Evolutionary conservation across 352 stramenopile genomes (phyloP), one percentile per base, ranked within the genome.

Genomic region (Phytophthora crassamura): DNA sequence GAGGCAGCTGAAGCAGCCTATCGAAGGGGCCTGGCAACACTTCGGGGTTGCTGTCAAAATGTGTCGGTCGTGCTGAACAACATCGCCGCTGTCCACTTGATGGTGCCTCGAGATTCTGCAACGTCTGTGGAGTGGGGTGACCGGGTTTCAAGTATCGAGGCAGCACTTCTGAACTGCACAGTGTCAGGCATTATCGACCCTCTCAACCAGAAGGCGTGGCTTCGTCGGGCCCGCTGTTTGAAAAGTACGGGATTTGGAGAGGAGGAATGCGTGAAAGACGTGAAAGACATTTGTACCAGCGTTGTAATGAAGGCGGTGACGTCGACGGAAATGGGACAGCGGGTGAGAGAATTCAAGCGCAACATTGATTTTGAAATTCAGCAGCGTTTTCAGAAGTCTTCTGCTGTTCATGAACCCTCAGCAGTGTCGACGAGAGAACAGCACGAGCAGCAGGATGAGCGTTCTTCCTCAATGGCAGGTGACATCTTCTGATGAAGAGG

Each of bases 181-280:
- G 66, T 78, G 34, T 61, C 70, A 36, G 70, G 66, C 1, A 64
- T 75, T 7, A 46, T 78, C 0, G 70, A 75, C 9, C 61, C 66
- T 2, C 35, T 73, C 0, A 78, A 78, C 14, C 7, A 41, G 33
- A 78, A 75, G 15, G 66, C 56, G n/a, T 78, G 70, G 70, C 6
- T 59, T 51, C 56, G 70, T 58, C 60, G 61, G n/a, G 36, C 41
- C 1, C 41, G 62, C 0, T 69, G 66, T 7, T 65, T 75, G n/a
- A 10, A 61, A 41, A 45, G 39, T 5, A 20, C 73, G 40, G 56
- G 56, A 2, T 69, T 61, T 28, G 25, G 30, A 3, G 36, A 35
- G 7, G 32, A 53, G 10, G 45, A 38, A 1, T 73, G 56, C 18
- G 39, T 66, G 4, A 7, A n/a, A 7, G 45, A 75, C 15, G 25